Percentiles rank a stretch among this genome's conserved stretches.
phyloP scores from a whole-genome alignment of 2,329 filamentous ascomycete species.

The Scytalidium lignicola region DNA sequence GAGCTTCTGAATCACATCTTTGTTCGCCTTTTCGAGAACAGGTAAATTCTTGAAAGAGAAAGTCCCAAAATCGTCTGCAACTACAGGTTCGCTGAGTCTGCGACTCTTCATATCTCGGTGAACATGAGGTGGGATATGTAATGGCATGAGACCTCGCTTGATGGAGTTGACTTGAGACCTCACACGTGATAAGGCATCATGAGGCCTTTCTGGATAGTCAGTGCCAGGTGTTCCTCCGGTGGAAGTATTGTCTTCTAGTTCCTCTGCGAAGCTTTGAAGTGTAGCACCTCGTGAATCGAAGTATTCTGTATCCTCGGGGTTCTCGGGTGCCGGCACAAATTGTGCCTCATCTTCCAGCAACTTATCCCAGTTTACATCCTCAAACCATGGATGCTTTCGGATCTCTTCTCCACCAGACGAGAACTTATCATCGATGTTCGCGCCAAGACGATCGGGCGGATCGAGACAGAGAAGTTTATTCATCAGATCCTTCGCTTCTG shows the following conservation, averaged over 20 bases:
- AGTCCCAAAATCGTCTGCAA: conserved; percentile 87
- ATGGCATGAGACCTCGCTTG: conserved; percentile 87
- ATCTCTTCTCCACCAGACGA: conserved; percentile 86
- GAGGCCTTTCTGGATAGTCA: conserved; percentile 83
- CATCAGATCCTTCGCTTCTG: conserved; percentile 89
- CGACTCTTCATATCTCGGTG: conserved; percentile 78
- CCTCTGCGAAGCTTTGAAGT: conserved; percentile 85
- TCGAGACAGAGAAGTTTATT: conserved; percentile 86
- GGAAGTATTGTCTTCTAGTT: conserved; percentile 83
- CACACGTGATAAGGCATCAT: conserved; percentile 88
- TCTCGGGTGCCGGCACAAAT: conserved; percentile 87
- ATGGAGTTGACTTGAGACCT: conserved; percentile 80
- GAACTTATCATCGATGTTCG: conserved; percentile 79
- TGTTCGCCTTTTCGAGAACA: conserved; percentile 95
- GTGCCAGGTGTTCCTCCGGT: conserved; percentile 66
- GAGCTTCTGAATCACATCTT: conserved; percentile 95
- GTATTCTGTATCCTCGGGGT: conserved; percentile 96
- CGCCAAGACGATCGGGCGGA: conserved; percentile 74
- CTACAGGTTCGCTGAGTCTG: conserved; percentile 83
- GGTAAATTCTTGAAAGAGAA: conserved; percentile 98
- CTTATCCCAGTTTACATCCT: conserved; percentile 80
- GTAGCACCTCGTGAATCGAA: conserved; percentile 91
- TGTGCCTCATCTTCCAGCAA: conserved; percentile 93
- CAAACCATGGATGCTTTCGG: conserved; percentile 83
- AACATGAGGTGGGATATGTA: conserved; percentile 95